A percentile compares a stretch with the other conserved stretches of the same genome.
Evolutionary conservation across 768 basidiomycete genomes (phyloP).

Genomic region (Heimioporus sp.): DNA sequence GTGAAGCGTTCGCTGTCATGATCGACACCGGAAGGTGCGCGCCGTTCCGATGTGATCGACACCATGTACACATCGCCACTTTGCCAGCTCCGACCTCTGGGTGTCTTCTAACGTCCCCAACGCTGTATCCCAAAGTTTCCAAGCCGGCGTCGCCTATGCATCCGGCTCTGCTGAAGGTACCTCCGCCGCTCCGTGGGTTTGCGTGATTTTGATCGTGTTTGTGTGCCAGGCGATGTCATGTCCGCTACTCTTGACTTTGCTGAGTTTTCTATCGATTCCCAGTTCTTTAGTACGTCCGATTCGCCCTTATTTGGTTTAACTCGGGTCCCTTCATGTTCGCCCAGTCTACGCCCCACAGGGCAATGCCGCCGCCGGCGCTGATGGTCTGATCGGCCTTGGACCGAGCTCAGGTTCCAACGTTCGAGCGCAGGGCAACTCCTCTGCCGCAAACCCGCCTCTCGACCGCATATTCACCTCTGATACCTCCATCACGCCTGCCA

Average conservation of each 20-base stretch:
- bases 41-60: not conserved
- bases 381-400: conserved; percentile 56
- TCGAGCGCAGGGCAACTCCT: conserved; percentile 30
- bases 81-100: conserved; percentile 61
- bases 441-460: conserved; percentile 51
- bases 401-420: conserved; percentile 56
- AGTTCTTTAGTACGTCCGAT: conserved; percentile 25
- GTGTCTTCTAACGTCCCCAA: conserved; percentile 45
- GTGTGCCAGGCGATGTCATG: conserved; percentile 25
- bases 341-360: conserved; percentile 19
- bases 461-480: conserved; percentile 67
- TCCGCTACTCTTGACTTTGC: conserved; percentile 30
- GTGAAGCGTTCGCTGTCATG: conserved; percentile 29
- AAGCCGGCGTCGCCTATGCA: conserved; percentile 49
- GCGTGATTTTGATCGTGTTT: not conserved
- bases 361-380: conserved; percentile 10
- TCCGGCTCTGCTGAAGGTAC: conserved; percentile 51
- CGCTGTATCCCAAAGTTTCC: conserved; percentile 38
- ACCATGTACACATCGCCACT: not conserved
- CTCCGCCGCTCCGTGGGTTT: not conserved
- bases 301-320: not conserved
- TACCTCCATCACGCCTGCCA: conserved; percentile 52
- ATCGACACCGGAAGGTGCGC: conserved; percentile 48
- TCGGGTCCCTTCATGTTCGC: conserved; percentile 2
- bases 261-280: conserved; percentile 47